Evolutionary conservation across 1,284 basidiomycete species (phyloP).

Genomic region (Leccinum griseonigrum): DNA sequence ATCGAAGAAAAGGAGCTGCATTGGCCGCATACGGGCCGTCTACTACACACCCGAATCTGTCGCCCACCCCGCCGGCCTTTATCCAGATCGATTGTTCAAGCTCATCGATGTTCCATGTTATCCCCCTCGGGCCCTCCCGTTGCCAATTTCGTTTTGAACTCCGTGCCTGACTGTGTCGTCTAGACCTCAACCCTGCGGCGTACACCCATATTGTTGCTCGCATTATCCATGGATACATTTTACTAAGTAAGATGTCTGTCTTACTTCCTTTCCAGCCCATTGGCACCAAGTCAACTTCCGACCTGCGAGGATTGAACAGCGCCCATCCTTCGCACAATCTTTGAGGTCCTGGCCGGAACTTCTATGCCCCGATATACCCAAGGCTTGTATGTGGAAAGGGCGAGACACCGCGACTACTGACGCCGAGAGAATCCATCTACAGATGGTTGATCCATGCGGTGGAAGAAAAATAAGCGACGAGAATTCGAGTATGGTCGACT

Average conservation of each 20-base stretch:
- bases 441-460: no score
- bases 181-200: conserved; percentile 42
- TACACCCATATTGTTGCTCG: conserved; percentile 68
- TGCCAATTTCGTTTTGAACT: conserved; percentile 8
- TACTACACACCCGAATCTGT: conserved; percentile 53
- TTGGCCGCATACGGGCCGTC: conserved; percentile 74
- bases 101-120: conserved; percentile 45
- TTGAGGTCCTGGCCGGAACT: no score
- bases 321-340: no score
- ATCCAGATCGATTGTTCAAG: conserved; percentile 62
- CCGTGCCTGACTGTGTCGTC: neutral
- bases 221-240: conserved; percentile 38
- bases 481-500: no score
- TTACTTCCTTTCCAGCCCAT: no score
- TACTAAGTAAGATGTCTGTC: neutral
- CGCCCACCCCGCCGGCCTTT: conserved; percentile 57
- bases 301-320: no score
- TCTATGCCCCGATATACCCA: no score
- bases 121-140: neutral
- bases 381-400: no score
- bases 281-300: no score
- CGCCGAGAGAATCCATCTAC: no score
- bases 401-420: no score
- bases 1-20: conserved; percentile 35
- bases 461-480: no score